A percentile compares a stretch with the other conserved stretches of the same genome.
Conservation (phyloP, 495 filamentous ascomycete genomes). For the Sphaerosporella brunnea region DNA sequence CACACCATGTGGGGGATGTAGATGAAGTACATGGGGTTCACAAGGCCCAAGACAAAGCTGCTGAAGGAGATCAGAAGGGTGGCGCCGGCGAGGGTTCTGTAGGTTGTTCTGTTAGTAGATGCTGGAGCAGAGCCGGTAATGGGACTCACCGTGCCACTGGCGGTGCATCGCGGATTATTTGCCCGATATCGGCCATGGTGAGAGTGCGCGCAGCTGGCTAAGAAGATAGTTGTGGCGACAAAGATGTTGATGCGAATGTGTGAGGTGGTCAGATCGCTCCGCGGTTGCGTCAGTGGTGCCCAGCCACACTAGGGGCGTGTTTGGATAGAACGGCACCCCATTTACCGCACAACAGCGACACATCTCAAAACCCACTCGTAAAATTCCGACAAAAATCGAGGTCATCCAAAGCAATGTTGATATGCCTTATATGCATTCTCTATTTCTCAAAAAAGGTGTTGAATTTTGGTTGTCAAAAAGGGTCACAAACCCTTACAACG, state of each 20-base stretch:
- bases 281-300: not conserved
- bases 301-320: not conserved
- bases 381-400: too few species aligned
- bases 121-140: not conserved
- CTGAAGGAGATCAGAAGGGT: slow-evolving; percentile 20
- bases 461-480: too few species aligned
- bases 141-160: slow-evolving; percentile 20
- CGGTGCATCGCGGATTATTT: slow-evolving; percentile 20
- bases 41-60: slow-evolving; percentile 13
- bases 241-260: not conserved
- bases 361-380: too few species aligned
- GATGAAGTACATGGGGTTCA: slow-evolving; percentile 14
- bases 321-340: too few species aligned
- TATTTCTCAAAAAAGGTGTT: too few species aligned
- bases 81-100: slow-evolving; percentile 19
- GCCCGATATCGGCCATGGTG: slow-evolving; percentile 23
- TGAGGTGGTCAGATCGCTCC: not conserved
- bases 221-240: not conserved
- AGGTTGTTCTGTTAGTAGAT: slow-evolving; percentile 4
- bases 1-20: slow-evolving; percentile 15
- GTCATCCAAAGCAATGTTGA: too few species aligned
- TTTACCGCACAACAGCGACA: not conserved
- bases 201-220: too few species aligned
- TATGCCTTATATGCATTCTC: too few species aligned
- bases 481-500: too few species aligned